Evolutionary conservation across 805 yeast species (phyloP), one percentile per base, ranked within the genome.

Genomic region (Monosporozyma aerobia): DNA sequence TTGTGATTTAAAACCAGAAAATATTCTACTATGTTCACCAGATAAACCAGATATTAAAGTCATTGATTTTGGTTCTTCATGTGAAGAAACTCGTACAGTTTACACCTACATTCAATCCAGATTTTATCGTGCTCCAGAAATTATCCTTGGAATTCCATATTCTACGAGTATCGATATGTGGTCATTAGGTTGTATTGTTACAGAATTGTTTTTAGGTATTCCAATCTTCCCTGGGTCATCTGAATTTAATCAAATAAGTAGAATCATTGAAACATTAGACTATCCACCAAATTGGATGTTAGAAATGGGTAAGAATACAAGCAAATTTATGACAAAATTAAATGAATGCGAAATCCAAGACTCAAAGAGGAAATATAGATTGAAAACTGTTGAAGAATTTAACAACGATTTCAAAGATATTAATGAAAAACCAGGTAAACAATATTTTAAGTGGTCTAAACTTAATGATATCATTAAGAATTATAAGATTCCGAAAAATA

Each of bases 1-100:
- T 65, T 94, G 99, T 71, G 99, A 94, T 70, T 73, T 94, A 64
- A 94, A 94, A 67, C 99, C 99, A 0, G 99, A 94, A 63, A 94
- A 94, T 67, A 90, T 94, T 48, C 71, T 94, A 51, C 72, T 94
- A 33, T 80, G 86, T 50, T 80, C 83, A 49, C 83, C 90, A 5
- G 70, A 67, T 54, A 80, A 82, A 56, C 94, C 96, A 0, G 87
- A 83, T 45, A 80, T 94, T 59, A 94, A 94, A 69, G 85, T 94
- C 44, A 92, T 94, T 61, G 99, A 94, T 72, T 94, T 92, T 72
- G 98, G 98, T 1, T 82, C 94, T 2, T 96, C 98, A 0, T 90
- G 98, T 65, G 92, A 88, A 64, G 95, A 92, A 56, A 75, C 90
- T 52, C 92, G 90, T 61, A 87, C 95, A 1, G 76, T 90, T 5